Percentiles rank a stretch among this genome's conserved stretches.
phyloP scores from a whole-genome alignment of 257 asterid genomes.

The Orobanche coerulescens region DNA sequence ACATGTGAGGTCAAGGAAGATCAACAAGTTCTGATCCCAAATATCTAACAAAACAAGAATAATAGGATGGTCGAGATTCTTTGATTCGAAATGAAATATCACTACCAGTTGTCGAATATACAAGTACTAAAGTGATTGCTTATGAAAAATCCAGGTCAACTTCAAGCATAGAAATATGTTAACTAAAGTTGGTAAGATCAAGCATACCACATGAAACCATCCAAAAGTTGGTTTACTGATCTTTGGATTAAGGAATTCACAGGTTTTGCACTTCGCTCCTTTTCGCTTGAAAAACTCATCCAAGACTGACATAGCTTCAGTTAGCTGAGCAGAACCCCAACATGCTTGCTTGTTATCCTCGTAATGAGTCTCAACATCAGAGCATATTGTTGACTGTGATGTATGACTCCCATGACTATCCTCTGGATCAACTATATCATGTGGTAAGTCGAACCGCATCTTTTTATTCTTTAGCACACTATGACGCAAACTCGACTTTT shows the following conservation, averaged over 20 bases:
- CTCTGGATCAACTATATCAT: conserved; percentile 28
- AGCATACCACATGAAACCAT: conserved; percentile 75
- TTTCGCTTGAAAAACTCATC: conserved; percentile 51
- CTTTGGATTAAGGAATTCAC: conserved; percentile 47
- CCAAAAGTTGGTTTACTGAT: conserved; percentile 76
- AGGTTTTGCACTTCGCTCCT: conserved; percentile 36
- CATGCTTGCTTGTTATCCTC: conserved; percentile 26
- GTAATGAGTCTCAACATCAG: conserved; percentile 26
- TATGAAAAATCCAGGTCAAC: background rate
- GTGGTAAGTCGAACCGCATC: conserved; percentile 19
- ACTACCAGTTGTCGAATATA: background rate
- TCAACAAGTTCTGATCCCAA: background rate
- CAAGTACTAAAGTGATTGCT: background rate
- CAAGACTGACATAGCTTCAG: conserved; percentile 63
- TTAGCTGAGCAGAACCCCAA: conserved; percentile 70
- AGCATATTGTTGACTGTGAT: conserved; percentile 35
- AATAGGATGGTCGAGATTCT: background rate
- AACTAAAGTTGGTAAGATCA: conserved; percentile 2
- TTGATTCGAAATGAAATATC: background rate
- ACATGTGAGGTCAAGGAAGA: background rate
- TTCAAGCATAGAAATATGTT: background rate
- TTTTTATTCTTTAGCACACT: conserved; percentile 23
- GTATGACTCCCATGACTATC: conserved; percentile 58
- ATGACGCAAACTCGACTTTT: conserved; percentile 26
- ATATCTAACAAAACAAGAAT: background rate